These are phyloP conservation scores for Xylaria sp. DNA, from an alignment of 2,329 filamentous ascomycete genomes.

Conservation along the genomic window DNA sequence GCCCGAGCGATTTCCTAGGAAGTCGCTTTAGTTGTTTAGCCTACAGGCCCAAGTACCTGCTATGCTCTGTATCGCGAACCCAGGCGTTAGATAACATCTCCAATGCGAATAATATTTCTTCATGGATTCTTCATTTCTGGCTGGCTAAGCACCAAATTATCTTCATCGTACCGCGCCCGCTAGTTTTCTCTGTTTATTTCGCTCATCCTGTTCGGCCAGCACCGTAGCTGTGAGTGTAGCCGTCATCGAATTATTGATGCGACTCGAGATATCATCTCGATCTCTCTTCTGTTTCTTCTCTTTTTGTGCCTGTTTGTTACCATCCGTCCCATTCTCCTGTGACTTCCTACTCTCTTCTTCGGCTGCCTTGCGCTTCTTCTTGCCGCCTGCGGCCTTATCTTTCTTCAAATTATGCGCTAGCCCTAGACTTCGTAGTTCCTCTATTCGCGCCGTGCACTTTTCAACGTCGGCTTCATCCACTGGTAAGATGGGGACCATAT, in stretches of 20 bases:
- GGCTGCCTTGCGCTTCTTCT: conserved; percentile 70
- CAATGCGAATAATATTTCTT: not conserved
- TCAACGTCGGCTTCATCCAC: conserved; percentile 76
- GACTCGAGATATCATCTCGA: conserved; percentile 56
- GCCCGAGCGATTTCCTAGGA: too few species aligned
- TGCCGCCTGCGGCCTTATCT: conserved; percentile 71
- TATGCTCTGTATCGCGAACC: conserved; percentile 8
- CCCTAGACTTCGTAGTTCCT: conserved; percentile 75
- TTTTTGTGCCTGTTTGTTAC: conserved; percentile 61
- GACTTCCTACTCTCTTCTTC: conserved; percentile 51
- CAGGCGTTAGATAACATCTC: conserved; percentile 8
- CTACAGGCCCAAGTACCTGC: not conserved
- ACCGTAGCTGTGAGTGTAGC: conserved; percentile 88
- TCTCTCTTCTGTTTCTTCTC: conserved; percentile 51
- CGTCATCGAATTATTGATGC: conserved; percentile 89
- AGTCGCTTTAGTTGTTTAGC: too few species aligned
- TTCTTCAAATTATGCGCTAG: conserved; percentile 92
- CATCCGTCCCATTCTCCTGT: conserved; percentile 38
- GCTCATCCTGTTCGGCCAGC: conserved; percentile 84
- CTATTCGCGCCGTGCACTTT: conserved; percentile 71
- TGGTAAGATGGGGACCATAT: conserved; percentile 86
- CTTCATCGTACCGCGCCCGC: conserved; percentile 52
- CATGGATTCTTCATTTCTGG: not conserved
- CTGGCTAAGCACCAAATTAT: not conserved
- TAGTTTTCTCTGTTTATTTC: conserved; percentile 81